phyloP scores from a whole-genome alignment of 1,284 basidiomycete genomes.

The Ceratobasidium sp. region DNA sequence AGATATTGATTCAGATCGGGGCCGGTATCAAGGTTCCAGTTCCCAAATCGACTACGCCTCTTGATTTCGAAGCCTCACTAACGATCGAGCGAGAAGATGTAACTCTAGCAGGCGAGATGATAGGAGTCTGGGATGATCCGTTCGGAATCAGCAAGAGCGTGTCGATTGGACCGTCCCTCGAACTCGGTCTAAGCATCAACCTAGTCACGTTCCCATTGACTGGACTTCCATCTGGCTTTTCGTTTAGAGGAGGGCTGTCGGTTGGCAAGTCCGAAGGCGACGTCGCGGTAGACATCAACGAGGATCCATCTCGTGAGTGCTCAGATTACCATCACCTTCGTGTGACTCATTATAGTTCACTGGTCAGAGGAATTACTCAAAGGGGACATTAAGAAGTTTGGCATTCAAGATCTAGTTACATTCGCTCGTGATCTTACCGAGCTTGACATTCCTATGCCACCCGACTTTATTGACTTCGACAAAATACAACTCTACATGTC shows the following conservation, averaged over 20 bases:
- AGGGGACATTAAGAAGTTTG: not conserved
- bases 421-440: not conserved
- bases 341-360: not conserved
- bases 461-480: slow-evolving; percentile 9
- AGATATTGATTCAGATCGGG: no score
- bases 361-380: slow-evolving; percentile 7
- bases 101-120: not conserved
- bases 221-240: not conserved
- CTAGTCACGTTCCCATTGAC: not conserved
- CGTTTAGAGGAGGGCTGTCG: not conserved
- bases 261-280: slow-evolving; percentile 1
- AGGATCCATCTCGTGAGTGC: slow-evolving; percentile 6
- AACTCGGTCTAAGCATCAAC: not conserved
- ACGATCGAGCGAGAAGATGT: no score
- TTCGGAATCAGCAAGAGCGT: slow-evolving; percentile 13
- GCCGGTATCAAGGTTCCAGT: not conserved
- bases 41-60: not conserved
- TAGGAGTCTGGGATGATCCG: slow-evolving; percentile 1
- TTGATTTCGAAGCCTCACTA: not conserved
- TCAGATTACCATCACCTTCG: not conserved
- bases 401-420: slow-evolving; percentile 3
- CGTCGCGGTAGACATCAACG: not conserved
- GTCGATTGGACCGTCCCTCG: slow-evolving; percentile 15
- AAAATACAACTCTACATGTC: slow-evolving; percentile 4
- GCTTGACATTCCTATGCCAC: not conserved